phyloP scores from a whole-genome alignment of 2,329 filamentous ascomycete species.

The Diaporthe sp. region DNA sequence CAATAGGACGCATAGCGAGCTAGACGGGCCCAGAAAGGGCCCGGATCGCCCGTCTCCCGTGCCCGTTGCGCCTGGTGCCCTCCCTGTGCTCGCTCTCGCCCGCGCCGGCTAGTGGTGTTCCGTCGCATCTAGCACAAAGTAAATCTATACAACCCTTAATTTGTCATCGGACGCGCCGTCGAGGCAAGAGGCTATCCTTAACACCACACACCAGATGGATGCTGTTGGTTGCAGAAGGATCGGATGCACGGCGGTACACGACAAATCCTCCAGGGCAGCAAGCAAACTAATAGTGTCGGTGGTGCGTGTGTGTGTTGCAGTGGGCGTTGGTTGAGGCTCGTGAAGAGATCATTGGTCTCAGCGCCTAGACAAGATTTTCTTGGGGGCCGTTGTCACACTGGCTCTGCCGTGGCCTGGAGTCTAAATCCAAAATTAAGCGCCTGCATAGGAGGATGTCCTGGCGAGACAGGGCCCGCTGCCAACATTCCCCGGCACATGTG shows the following conservation, averaged over 20 bases:
- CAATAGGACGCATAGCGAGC: background rate
- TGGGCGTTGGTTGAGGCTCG: background rate
- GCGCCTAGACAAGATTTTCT: background rate
- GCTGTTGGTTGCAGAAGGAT: slow-evolving; percentile 10
- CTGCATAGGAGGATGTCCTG: slow-evolving; percentile 27
- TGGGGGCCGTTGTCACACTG: slow-evolving; percentile 16
- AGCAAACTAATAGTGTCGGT: background rate
- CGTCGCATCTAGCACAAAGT: slow-evolving; percentile 14
- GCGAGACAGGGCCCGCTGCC: background rate
- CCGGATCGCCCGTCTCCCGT: slow-evolving; percentile 20
- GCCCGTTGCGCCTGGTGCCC: slow-evolving; percentile 4
- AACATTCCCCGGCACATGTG: slow-evolving; percentile 25
- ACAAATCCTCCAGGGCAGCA: slow-evolving; percentile 1
- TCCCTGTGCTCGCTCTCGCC: slow-evolving; percentile 17
- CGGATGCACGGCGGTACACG: slow-evolving; percentile 7
- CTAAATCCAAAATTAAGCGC: slow-evolving; percentile 27
- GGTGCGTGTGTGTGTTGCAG: background rate
- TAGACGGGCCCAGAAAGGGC: background rate
- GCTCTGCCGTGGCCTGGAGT: background rate
- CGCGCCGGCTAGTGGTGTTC: slow-evolving; percentile 15
- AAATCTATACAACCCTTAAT: background rate
- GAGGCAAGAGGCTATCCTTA: background rate
- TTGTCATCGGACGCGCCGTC: background rate
- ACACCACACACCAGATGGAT: background rate
- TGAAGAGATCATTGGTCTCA: background rate